phyloP scores from a whole-genome alignment of 2,329 filamentous ascomycete genomes.

The Ophiostoma montium region DNA sequence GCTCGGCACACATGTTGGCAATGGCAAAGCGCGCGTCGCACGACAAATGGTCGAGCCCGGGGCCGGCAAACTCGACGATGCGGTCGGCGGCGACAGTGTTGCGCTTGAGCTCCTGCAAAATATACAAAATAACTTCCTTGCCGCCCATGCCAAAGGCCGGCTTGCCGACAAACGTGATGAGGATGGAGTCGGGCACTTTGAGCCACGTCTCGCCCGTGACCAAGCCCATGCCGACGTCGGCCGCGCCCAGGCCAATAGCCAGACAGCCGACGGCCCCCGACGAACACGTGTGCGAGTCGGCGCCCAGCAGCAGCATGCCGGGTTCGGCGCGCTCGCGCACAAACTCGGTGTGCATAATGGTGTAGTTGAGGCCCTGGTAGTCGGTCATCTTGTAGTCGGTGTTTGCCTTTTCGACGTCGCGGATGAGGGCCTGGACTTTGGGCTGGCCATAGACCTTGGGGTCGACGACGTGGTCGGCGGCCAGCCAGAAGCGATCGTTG shows the following conservation, averaged over 20 bases:
- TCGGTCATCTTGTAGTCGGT: constrained; percentile 30
- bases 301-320: constrained; percentile 24
- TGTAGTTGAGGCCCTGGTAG: constrained; percentile 23
- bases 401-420: constrained; percentile 22
- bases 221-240: constrained; percentile 24
- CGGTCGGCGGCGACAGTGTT: constrained; percentile 26
- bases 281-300: constrained; percentile 26
- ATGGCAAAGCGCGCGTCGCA: constrained; percentile 27
- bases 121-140: constrained; percentile 26
- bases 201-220: constrained; percentile 27
- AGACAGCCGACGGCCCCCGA: constrained; percentile 23
- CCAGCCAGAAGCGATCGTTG: constrained; percentile 36
- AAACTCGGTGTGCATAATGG: constrained; percentile 28
- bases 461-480: constrained; percentile 33
- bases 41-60: constrained; percentile 19
- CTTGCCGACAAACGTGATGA: constrained; percentile 21
- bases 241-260: constrained; percentile 24
- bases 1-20: constrained; percentile 23
- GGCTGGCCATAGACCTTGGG: constrained; percentile 25
- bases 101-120: constrained; percentile 23
- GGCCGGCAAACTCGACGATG: constrained; percentile 25
- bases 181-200: constrained; percentile 23
- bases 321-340: constrained; percentile 24
- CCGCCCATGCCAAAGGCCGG: constrained; percentile 22
- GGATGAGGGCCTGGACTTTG: constrained; percentile 23